Conservation (phyloP, 2,329 filamentous ascomycete species). For the Grosmannia penicillata region DNA sequence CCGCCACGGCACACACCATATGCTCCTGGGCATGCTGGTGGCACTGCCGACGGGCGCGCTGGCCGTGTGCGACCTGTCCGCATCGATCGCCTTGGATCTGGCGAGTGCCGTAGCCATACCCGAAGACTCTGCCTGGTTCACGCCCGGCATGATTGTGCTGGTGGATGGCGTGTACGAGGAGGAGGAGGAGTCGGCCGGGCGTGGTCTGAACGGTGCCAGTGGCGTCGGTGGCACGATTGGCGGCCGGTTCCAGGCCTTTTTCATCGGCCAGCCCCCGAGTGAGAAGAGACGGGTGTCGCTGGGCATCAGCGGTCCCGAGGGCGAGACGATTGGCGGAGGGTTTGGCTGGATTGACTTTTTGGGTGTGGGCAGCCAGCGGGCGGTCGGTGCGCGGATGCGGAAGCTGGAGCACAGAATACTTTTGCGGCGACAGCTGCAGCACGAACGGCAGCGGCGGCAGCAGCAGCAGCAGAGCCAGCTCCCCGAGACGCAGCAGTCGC, state of each 20-base stretch:
- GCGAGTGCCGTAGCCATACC: slow-evolving; percentile 69
- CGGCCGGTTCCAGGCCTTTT: slow-evolving; percentile 82
- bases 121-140: slow-evolving; percentile 79
- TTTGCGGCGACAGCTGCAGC: slow-evolving; percentile 49
- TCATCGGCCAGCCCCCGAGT: slow-evolving; percentile 80
- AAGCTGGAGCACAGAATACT: too few relatives aligned
- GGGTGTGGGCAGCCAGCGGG: slow-evolving; percentile 78
- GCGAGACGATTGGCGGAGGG: slow-evolving; percentile 57
- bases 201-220: slow-evolving; percentile 57
- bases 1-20: slow-evolving; percentile 68
- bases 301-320: slow-evolving; percentile 48
- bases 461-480: slow-evolving; percentile 12
- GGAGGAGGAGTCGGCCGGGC: slow-evolving; percentile 58
- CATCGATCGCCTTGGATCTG: slow-evolving; percentile 74
- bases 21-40: slow-evolving; percentile 72
- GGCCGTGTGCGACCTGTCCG: slow-evolving; percentile 73
- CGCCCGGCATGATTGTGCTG: slow-evolving; percentile 89
- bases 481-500: not conserved
- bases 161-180: slow-evolving; percentile 96
- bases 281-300: slow-evolving; percentile 71
- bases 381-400: slow-evolving; percentile 69
- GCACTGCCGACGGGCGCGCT: slow-evolving; percentile 69
- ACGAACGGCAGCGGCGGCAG: slow-evolving; percentile 28
- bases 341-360: slow-evolving; percentile 98
- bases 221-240: slow-evolving; percentile 84